These are phyloP conservation scores for Thinopyrum elongatum DNA, from an alignment of 176 grass and related monocot species.

Conservation along the genomic window DNA sequence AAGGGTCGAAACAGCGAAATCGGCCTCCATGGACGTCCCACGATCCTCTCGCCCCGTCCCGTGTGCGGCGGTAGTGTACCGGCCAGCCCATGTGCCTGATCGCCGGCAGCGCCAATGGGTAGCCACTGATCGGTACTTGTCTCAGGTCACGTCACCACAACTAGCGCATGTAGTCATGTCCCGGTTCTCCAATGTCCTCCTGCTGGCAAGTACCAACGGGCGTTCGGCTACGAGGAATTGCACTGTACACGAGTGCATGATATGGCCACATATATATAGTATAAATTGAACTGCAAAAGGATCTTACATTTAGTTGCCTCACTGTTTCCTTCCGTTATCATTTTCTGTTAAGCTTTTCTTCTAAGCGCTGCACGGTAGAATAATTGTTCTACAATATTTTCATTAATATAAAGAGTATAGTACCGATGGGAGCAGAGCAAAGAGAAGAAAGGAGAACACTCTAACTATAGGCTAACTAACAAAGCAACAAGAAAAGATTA, in stretches of 20 bases:
- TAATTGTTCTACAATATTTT: no score
- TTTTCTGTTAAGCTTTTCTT: background rate
- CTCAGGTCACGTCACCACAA: conserved; percentile 4
- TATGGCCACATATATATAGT: background rate
- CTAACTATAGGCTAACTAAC: no score
- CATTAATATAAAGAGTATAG: no score
- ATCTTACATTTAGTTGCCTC: no score
- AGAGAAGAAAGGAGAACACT: no score
- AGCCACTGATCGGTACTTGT: conserved; percentile 24
- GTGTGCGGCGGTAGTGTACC: background rate
- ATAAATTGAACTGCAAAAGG: no score
- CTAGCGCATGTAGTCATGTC: background rate
- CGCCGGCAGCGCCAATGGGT: conserved; percentile 11
- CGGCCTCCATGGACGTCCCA: conserved; percentile 21
- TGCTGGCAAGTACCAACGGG: conserved; percentile 15
- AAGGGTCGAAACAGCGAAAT: no score
- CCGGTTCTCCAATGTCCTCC: background rate
- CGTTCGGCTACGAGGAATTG: background rate
- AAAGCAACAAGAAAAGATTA: no score
- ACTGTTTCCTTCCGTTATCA: background rate
- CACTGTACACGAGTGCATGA: background rate
- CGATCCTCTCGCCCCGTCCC: conserved; percentile 14
- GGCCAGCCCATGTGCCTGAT: conserved; percentile 8
- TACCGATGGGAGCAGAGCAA: no score
- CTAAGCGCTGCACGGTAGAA: no score